phyloP scores from a whole-genome alignment of 306 rosid genomes.

The Vachellia pachyceras region DNA sequence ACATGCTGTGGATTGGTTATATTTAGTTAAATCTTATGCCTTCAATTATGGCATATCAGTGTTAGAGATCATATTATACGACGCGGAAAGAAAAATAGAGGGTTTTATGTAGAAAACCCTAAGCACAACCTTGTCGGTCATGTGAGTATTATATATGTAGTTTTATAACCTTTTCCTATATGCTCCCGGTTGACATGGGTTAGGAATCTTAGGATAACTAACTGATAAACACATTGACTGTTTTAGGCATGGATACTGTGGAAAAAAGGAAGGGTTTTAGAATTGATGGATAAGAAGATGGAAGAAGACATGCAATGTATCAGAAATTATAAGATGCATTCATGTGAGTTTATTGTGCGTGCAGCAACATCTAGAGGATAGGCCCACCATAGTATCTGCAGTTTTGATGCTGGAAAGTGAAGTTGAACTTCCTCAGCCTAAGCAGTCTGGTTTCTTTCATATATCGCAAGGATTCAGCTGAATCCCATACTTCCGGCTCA shows the following conservation, averaged over 20 bases:
- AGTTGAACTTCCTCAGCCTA: slow-evolving; percentile 37
- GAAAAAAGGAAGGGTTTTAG: slow-evolving; percentile 43
- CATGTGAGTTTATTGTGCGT: slow-evolving; percentile 48
- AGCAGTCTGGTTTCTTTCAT: slow-evolving; percentile 44
- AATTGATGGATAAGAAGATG: slow-evolving; percentile 35
- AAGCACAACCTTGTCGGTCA: too few relatives aligned
- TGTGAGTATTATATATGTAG: too few relatives aligned
- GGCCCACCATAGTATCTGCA: slow-evolving; percentile 11
- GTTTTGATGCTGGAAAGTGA: slow-evolving; percentile 47
- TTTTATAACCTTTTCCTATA: too few relatives aligned
- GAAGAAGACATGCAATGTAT: not conserved
- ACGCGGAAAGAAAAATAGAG: too few relatives aligned
- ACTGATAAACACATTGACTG: not conserved
- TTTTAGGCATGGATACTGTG: slow-evolving; percentile 51
- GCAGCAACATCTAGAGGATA: slow-evolving; percentile 36
- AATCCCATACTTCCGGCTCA: not conserved
- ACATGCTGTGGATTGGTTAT: too few relatives aligned
- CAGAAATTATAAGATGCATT: slow-evolving; percentile 45
- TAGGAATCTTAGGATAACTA: too few relatives aligned
- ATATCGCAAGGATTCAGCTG: not conserved
- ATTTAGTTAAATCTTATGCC: too few relatives aligned
- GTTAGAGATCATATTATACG: too few relatives aligned
- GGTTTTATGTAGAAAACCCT: too few relatives aligned
- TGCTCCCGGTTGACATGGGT: too few relatives aligned
- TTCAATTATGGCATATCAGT: too few relatives aligned